Percentiles rank a stretch among this genome's conserved stretches.
phyloP scores from a whole-genome alignment of 1,139 yeast genomes.

The Kluyveromyces marxianus region DNA sequence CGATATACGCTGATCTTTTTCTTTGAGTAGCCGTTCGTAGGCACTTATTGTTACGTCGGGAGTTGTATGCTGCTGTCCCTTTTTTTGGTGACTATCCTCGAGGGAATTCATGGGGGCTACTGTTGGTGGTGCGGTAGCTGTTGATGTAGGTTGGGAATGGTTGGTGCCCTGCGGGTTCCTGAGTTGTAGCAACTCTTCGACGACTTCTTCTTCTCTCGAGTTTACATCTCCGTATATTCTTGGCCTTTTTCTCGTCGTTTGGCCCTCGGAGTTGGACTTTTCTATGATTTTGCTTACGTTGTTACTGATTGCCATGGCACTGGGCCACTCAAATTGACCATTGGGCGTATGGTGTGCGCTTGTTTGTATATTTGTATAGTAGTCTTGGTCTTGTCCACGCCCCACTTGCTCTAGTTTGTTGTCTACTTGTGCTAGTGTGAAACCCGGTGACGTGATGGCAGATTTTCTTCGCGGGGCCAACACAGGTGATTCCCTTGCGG shows the following conservation, averaged over 20 bases:
- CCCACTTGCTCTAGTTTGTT: slow-evolving; percentile 1
- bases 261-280: neutral
- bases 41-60: slow-evolving; percentile 1
- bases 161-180: slow-evolving; percentile 8
- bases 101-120: no score
- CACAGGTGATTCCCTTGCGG: slow-evolving; percentile 10
- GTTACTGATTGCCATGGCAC: neutral
- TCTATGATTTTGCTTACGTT: neutral
- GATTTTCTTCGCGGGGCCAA: neutral
- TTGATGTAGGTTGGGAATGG: no score
- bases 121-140: no score
- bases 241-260: neutral
- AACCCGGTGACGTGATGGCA: neutral
- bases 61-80: neutral
- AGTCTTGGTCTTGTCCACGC: neutral
- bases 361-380: neutral
- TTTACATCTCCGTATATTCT: neutral
- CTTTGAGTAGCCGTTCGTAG: slow-evolving; percentile 24
- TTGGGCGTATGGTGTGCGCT: neutral
- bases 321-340: neutral
- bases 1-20: slow-evolving; percentile 26
- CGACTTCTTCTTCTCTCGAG: slow-evolving; percentile 17
- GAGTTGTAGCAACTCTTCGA: slow-evolving; percentile 26
- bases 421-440: slow-evolving; percentile 1
- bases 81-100: no score